phyloP scores from a whole-genome alignment of 2,329 filamentous ascomycete species.

The Pyricularia pennisetigena region DNA sequence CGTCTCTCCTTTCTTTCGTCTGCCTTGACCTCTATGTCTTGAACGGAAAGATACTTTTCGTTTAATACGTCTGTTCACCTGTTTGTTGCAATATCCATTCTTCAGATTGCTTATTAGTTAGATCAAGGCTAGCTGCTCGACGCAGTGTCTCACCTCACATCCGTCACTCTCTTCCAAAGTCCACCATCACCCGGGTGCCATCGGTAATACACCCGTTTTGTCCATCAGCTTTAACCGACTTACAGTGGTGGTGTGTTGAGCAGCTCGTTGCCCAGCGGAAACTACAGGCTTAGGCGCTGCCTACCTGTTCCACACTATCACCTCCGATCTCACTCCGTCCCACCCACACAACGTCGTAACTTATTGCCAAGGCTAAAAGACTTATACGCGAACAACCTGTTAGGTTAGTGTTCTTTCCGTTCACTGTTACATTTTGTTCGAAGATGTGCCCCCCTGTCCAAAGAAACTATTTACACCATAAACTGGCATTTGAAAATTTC shows the following conservation, averaged over 20 bases:
- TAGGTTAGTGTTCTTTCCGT: constrained; percentile 5
- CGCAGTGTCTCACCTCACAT: neutral
- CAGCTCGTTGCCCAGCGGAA: neutral
- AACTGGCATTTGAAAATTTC: neutral
- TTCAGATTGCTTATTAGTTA: neutral
- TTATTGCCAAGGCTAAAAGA: neutral
- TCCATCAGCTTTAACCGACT: neutral
- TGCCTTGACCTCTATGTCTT: neutral
- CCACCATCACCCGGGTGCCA: neutral
- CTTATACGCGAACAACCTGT: constrained; percentile 4
- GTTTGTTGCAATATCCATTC: neutral
- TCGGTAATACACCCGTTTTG: neutral
- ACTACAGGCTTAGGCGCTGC: constrained; percentile 1
- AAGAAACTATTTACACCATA: neutral
- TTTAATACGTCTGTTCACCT: neutral
- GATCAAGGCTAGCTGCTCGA: neutral
- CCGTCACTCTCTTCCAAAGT: neutral
- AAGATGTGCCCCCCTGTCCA: neutral
- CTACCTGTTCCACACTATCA: constrained; percentile 1
- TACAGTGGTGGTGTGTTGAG: neutral
- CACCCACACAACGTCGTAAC: neutral
- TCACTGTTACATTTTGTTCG: neutral
- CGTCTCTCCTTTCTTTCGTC: neutral
- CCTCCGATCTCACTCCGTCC: neutral
- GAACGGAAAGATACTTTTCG: neutral